These are phyloP conservation scores for Arthroderma sp. DNA, from an alignment of 2,329 filamentous ascomycete species.

Conservation along the genomic window DNA sequence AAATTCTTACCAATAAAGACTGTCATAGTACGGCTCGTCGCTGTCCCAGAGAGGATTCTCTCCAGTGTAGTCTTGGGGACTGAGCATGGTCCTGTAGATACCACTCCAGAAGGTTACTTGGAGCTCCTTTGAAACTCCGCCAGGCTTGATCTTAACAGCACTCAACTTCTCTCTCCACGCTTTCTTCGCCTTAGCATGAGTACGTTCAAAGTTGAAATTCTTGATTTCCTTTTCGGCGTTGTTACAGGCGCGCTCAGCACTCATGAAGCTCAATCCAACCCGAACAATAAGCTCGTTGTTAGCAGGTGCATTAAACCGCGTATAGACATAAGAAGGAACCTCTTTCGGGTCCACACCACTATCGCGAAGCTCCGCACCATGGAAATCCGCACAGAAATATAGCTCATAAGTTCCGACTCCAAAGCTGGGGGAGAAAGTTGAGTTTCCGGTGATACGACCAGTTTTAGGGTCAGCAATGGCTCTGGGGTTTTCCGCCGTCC, in stretches of 20 bases:
- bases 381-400: slow-evolving; percentile 45
- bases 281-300: slow-evolving; percentile 43
- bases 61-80: slow-evolving; percentile 60
- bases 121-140: slow-evolving; percentile 42
- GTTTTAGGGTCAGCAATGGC: slow-evolving; percentile 42
- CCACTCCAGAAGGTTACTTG: slow-evolving; percentile 58
- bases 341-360: slow-evolving; percentile 39
- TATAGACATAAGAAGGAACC: slow-evolving; percentile 50
- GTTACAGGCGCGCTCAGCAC: slow-evolving; percentile 49
- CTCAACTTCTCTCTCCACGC: slow-evolving; percentile 51
- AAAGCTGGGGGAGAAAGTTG: slow-evolving; percentile 52
- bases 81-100: slow-evolving; percentile 59
- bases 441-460: slow-evolving; percentile 50
- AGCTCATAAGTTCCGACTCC: slow-evolving; percentile 47
- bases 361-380: slow-evolving; percentile 38
- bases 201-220: slow-evolving; percentile 47
- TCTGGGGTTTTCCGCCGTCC: slow-evolving; percentile 41
- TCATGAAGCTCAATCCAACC: slow-evolving; percentile 59
- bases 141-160: slow-evolving; percentile 42
- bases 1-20: slow-evolving; percentile 51
- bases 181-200: slow-evolving; percentile 39
- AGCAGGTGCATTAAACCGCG: slow-evolving; percentile 42
- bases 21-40: slow-evolving; percentile 59
- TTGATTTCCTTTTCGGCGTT: slow-evolving; percentile 60
- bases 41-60: slow-evolving; percentile 58